A percentile compares a stretch with the other conserved stretches of the same genome.
phyloP scores from a whole-genome alignment of 495 filamentous ascomycete species.

The Ascobolus immersus region DNA sequence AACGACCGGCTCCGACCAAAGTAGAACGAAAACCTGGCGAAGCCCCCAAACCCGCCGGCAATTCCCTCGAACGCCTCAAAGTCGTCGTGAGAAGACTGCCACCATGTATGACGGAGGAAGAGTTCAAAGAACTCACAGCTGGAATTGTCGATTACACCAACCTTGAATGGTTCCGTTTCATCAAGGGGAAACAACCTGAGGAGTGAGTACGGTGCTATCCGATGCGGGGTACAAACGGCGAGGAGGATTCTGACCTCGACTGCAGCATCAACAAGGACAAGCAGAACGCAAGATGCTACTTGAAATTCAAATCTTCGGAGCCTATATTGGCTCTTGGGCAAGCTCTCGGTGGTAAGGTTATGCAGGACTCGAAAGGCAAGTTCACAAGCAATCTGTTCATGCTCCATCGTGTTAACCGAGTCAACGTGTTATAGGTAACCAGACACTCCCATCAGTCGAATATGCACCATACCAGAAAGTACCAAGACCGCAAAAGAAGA shows the following conservation, averaged over 20 bases:
- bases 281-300: constrained; percentile 6
- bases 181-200: constrained; percentile 60
- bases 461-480: constrained; percentile 59
- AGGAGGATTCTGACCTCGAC: constrained; percentile 3
- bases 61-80: constrained; percentile 38
- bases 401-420: constrained; percentile 38
- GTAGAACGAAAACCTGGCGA: too few species aligned
- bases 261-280: constrained; percentile 7
- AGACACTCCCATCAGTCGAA: constrained; percentile 46
- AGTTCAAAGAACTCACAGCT: constrained; percentile 51
- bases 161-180: constrained; percentile 58
- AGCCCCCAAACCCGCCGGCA: constrained; percentile 21
- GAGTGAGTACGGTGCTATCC: constrained; percentile 32
- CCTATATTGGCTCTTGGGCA: constrained; percentile 7
- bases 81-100: constrained; percentile 64
- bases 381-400: constrained; percentile 39
- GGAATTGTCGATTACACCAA: constrained; percentile 52
- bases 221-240: not conserved
- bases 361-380: constrained; percentile 57
- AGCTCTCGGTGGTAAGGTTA: constrained; percentile 42
- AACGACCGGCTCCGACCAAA: too few species aligned
- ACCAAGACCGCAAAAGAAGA: constrained; percentile 41
- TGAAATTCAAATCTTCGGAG: constrained; percentile 6
- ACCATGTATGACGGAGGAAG: constrained; percentile 55
- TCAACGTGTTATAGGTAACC: constrained; percentile 43